Evolutionary conservation across 139 green algal genomes (phyloP), one percentile per base, ranked within the genome.

Genomic region (Picochlorum sp.): DNA sequence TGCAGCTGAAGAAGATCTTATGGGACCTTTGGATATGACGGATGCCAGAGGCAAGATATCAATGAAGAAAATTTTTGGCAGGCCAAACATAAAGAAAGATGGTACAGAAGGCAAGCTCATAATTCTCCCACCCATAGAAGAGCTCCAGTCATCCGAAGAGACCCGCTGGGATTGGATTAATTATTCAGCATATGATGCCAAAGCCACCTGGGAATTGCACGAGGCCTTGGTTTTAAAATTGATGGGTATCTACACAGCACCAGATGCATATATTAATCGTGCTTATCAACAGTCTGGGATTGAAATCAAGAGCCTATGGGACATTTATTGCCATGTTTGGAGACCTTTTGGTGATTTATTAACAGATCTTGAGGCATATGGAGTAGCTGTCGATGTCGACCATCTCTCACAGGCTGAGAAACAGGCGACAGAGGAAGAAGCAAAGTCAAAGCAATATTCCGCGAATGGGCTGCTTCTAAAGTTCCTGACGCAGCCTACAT

Each of bases 21-120:
- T 80, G 73, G 32, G 30, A 24, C 9, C 57, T n/a, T 37, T n/a
- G 7, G 47, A 6, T 18, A 56, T 4, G 5, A 50, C 26, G 4
- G 65, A 60, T 49, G 18, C 71, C 18, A 61, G 72, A 32, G 62
- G 60, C 28, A 90, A 96, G 77, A 71, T 78, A n/a, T 78, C 73
- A 49, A 96, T 98, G 90, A 95, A 96, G 77, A 74, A 86, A 57
- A 69, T 94, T 8, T 98, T 98, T 79, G 86, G 81, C 8, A 60
- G 72, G 62, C 52, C 37, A 3, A 87, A 88, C 44, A 41, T 86
- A 8, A 94, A 90, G 73, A 79, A 86, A 56, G 87, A 96, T 68
- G 83, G 82, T 57, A 88, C 71, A 3, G 45, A 73, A 7, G 81
- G 81, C 61, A 93, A 93, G 76, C 73, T 86, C 20, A 52, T 64